Evolutionary conservation across 1,139 yeast species (phyloP).

Genomic region (Suhomyces kunorum): DNA sequence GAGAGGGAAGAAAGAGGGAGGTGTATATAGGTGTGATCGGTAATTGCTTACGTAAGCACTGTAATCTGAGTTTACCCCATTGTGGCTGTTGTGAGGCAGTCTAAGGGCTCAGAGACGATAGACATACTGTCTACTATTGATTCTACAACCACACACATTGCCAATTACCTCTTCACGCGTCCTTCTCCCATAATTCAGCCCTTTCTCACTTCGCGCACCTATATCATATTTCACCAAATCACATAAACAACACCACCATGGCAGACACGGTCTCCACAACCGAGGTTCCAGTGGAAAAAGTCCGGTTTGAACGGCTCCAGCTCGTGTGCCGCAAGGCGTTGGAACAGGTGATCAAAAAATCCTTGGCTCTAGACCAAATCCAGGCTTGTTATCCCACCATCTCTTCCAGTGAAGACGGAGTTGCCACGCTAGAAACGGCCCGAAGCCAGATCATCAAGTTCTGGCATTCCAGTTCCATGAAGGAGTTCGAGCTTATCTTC

Average conservation of each 20-base stretch:
- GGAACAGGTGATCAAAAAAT: constrained; percentile 60
- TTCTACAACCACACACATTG: neutral
- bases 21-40: neutral
- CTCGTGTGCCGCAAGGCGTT: constrained; percentile 67
- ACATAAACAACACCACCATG: constrained; percentile 3
- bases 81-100: too few species aligned
- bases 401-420: constrained; percentile 52
- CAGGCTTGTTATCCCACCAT: constrained; percentile 68
- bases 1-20: neutral
- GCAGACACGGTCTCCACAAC: neutral
- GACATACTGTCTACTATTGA: too few species aligned
- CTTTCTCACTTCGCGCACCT: neutral
- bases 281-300: constrained; percentile 25
- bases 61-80: neutral
- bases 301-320: constrained; percentile 55
- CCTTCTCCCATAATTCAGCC: neutral
- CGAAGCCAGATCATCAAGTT: constrained; percentile 60
- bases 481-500: constrained; percentile 68
- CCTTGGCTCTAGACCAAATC: constrained; percentile 61
- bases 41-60: neutral
- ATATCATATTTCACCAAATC: too few species aligned
- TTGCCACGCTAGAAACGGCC: constrained; percentile 54
- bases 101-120: too few species aligned
- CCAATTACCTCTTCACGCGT: neutral
- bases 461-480: constrained; percentile 58